Percentiles rank a stretch among this genome's conserved stretches.
These are phyloP conservation scores for Blastocystis sp. DNA, from an alignment of 352 stramenopile genomes.

Conservation along the genomic window DNA sequence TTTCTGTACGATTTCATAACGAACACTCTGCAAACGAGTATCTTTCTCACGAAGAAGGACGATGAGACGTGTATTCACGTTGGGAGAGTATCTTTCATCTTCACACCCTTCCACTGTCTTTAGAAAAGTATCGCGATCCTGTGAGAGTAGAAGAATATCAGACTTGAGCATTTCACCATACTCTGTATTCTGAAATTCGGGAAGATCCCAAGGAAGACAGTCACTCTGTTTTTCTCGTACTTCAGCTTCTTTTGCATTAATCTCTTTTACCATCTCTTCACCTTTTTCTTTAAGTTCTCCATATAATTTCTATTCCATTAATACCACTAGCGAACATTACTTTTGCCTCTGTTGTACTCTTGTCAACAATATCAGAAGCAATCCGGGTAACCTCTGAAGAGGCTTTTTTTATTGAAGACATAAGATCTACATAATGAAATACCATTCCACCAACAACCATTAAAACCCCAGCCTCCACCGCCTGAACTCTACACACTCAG, in stretches of 20 bases:
- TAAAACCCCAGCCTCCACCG: slow-evolving; percentile 11
- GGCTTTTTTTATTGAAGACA: slow-evolving; percentile 32
- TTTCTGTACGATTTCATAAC: slow-evolving; percentile 20
- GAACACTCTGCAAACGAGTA: not conserved
- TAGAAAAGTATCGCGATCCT: slow-evolving; percentile 42
- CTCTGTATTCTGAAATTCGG: not conserved
- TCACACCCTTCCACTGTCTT: slow-evolving; percentile 20
- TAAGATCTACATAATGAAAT: not conserved
- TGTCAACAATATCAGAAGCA: slow-evolving; percentile 21
- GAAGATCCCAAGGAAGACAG: slow-evolving; percentile 18
- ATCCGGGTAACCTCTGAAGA: slow-evolving; percentile 19
- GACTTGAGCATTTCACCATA: not conserved
- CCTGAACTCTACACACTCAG: not conserved
- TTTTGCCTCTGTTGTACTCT: slow-evolving; percentile 10
- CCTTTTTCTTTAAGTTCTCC: slow-evolving; percentile 23
- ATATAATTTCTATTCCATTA: slow-evolving; percentile 21
- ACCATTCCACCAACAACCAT: not conserved
- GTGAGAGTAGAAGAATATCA: not conserved
- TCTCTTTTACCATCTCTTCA: slow-evolving; percentile 34
- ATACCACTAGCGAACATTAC: not conserved
- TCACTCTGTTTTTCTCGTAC: not conserved
- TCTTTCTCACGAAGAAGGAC: not conserved
- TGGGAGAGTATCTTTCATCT: not conserved
- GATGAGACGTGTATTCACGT: not conserved
- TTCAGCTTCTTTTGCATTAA: slow-evolving; percentile 1